Conservation (phyloP, 176 grass and related monocot genomes). For the Aegilops tauschii region DNA sequence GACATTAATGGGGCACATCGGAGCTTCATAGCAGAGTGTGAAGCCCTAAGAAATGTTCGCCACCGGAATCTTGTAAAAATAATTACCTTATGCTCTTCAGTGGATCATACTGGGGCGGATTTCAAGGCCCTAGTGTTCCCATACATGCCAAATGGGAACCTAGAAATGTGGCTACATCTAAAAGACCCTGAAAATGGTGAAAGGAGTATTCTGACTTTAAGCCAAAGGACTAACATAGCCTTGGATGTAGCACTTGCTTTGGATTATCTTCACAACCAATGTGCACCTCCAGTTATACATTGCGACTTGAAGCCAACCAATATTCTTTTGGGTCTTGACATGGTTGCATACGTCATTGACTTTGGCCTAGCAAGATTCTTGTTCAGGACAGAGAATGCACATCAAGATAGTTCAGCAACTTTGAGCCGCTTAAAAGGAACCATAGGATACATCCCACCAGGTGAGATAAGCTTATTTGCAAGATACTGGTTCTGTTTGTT, state of each 20-base stretch:
- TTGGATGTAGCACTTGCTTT: slow-evolving; percentile 28
- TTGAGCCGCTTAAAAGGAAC: slow-evolving; percentile 36
- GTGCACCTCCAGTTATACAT: slow-evolving; percentile 24
- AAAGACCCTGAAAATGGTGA: background rate
- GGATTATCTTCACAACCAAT: slow-evolving; percentile 57
- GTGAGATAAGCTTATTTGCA: background rate
- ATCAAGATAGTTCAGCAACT: background rate
- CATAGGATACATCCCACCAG: slow-evolving; percentile 53
- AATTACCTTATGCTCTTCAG: slow-evolving; percentile 46
- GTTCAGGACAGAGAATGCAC: background rate
- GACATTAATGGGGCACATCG: slow-evolving; percentile 14
- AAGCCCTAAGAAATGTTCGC: slow-evolving; percentile 37
- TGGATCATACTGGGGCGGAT: slow-evolving; percentile 33
- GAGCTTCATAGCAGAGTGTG: slow-evolving; percentile 59
- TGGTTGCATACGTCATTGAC: slow-evolving; percentile 21
- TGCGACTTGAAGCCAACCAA: slow-evolving; percentile 51
- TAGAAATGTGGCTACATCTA: slow-evolving; percentile 58
- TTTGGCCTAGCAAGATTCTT: slow-evolving; percentile 43
- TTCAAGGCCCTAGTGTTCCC: slow-evolving; percentile 61
- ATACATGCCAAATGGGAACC: slow-evolving; percentile 57
- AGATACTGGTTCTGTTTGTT: background rate
- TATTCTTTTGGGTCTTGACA: slow-evolving; percentile 43
- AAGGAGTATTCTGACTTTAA: slow-evolving; percentile 10
- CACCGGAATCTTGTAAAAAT: slow-evolving; percentile 61
- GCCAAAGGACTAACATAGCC: slow-evolving; percentile 24